Evolutionary conservation across 768 basidiomycete genomes (phyloP).

Genomic region (Termitomyces sp.): DNA sequence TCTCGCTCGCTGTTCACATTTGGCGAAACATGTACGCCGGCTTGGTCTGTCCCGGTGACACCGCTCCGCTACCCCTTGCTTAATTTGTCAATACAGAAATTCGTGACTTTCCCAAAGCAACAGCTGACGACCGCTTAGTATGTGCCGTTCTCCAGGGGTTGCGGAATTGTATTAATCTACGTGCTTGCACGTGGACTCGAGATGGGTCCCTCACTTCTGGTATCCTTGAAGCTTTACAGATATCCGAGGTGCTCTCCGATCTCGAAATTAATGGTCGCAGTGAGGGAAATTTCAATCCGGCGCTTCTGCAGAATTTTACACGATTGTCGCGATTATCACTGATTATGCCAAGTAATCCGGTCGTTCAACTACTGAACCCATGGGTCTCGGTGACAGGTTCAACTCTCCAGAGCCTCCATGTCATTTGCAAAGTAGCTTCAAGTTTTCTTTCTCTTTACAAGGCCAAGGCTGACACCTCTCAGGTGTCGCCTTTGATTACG

Average conservation of each 20-base stretch:
- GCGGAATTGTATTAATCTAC: constrained; percentile 55
- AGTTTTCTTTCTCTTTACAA: not conserved
- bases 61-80: not conserved
- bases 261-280: constrained; percentile 71
- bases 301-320: constrained; percentile 43
- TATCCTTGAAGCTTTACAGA: constrained; percentile 48
- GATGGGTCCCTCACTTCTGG: constrained; percentile 64
- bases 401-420: constrained; percentile 49
- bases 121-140: constrained; percentile 24
- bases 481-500: constrained; percentile 56
- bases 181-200: constrained; percentile 72
- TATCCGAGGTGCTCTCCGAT: constrained; percentile 37
- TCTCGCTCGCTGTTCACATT: constrained; percentile 31
- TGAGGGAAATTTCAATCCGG: constrained; percentile 50
- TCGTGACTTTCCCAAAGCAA: constrained; percentile 63
- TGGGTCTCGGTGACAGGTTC: constrained; percentile 45
- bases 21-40: constrained; percentile 11
- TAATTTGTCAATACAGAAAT: constrained; percentile 43
- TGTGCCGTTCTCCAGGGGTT: constrained; percentile 43
- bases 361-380: constrained; percentile 40
- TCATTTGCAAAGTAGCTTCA: constrained; percentile 61
- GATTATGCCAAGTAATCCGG: constrained; percentile 65
- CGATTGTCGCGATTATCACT: constrained; percentile 51
- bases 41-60: constrained; percentile 14
- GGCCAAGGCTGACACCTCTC: not conserved